Conservation (phyloP, 2,329 filamentous ascomycete genomes). For the Nemania diffusa region DNA sequence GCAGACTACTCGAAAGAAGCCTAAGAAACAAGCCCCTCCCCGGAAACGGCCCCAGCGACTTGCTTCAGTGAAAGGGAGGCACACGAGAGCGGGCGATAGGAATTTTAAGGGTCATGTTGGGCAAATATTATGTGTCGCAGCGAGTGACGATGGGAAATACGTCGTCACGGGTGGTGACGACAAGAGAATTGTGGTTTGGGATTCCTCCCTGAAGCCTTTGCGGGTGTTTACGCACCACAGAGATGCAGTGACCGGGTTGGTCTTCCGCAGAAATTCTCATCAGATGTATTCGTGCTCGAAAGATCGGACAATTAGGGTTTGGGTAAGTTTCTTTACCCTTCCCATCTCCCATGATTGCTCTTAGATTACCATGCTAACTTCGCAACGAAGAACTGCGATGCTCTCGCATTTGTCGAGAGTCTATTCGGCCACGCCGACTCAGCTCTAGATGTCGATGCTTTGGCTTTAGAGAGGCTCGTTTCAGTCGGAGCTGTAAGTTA, state of each 20-base stretch:
- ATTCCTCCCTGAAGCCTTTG: constrained; percentile 78
- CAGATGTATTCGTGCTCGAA: constrained; percentile 91
- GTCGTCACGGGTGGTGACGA: constrained; percentile 91
- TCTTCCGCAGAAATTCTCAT: constrained; percentile 87
- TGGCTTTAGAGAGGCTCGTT: constrained; percentile 87
- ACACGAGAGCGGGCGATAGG: constrained; percentile 68
- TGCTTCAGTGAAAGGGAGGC: constrained; percentile 70
- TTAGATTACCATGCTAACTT: constrained; percentile 14
- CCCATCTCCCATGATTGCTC: background rate
- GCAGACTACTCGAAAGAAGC: constrained; percentile 67
- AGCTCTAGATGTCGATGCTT: constrained; percentile 83
- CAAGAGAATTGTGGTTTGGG: constrained; percentile 86
- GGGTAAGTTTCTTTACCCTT: constrained; percentile 56
- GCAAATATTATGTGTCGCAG: constrained; percentile 83
- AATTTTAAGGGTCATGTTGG: constrained; percentile 81
- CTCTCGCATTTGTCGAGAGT: constrained; percentile 88
- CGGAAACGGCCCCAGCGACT: constrained; percentile 71
- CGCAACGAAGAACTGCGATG: constrained; percentile 71
- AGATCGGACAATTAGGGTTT: constrained; percentile 94
- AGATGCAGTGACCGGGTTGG: constrained; percentile 82
- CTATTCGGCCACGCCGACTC: constrained; percentile 96
- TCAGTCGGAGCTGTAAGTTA: constrained; percentile 77
- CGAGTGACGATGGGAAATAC: constrained; percentile 88
- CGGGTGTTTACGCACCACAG: constrained; percentile 92
- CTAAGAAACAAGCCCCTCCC: constrained; percentile 68